Base-by-base conservation (phyloP, 140 eudicot genomes). In the Flaveria floridana region DNA sequence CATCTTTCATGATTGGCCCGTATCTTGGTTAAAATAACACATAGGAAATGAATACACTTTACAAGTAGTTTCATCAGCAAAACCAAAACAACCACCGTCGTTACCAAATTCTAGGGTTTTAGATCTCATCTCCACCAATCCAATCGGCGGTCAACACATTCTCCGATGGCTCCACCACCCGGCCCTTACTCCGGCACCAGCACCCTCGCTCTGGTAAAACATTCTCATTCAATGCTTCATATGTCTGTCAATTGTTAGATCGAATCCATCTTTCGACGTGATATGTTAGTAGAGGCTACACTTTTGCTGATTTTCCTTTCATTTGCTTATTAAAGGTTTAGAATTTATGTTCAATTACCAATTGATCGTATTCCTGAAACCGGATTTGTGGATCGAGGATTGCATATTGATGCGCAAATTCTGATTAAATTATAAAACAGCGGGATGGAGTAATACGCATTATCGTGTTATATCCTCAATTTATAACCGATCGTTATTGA, bases 151-250 rank as follows among this genome's bases (percentile, higher is more conserved):
- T 53, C 67, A n/a, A 50, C 73, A 70, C 37, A 76, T 59, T 41
- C 75, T 26, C 76, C 81, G 80, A 90, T 90, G 96, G 84, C 95
- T 69, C 92, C 91, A 79, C 87, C 89, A 73, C 90, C 90, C 76
- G 95, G 95, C 20, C 95, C 89, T 28, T 90, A 86, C 84, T 86
- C 95, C 63, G 97, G 97, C 39, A 88, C 84, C 85, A 91, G 92
- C 80, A 82, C 91, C 30, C 87, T 91, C 44, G 95, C 97, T 74
- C 48, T 84, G 90, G 97, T 90, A 87, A 79, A 10, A 7, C 47
- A 47, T 0, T 37, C 48, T 50, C 30, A n/a, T 26, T 72, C 15
- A 26, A 59, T 77, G 51, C 11, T 70, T 44, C 7, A 15, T 6
- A 7, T 20, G 23, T 11, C 21, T 28, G 13, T 28, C 28, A 67